Evolutionary conservation across 257 asterid genomes (phyloP).

Genomic region (Coffea canephora): DNA sequence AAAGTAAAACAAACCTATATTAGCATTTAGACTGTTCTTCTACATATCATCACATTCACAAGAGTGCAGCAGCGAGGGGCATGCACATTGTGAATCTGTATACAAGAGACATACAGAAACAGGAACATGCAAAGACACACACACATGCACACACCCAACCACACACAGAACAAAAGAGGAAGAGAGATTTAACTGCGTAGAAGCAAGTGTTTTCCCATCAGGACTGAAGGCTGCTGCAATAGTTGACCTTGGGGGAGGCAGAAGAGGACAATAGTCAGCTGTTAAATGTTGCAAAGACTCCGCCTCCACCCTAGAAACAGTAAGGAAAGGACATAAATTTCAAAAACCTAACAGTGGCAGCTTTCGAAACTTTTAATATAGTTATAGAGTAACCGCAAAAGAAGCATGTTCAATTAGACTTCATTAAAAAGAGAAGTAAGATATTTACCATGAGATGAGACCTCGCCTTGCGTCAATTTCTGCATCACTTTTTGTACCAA

Average conservation of each 20-base stretch:
- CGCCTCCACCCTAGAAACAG: slow-evolving; percentile 77
- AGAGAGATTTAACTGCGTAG: slow-evolving; percentile 67
- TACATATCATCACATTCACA: neutral
- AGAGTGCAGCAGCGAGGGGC: neutral
- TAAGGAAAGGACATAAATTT: slow-evolving; percentile 6
- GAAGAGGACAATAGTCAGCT: slow-evolving; percentile 81
- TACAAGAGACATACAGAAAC: neutral
- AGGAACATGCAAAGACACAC: no score
- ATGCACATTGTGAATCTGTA: neutral
- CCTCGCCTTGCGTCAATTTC: slow-evolving; percentile 74
- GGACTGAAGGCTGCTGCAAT: slow-evolving; percentile 98
- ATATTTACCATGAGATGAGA: slow-evolving; percentile 78
- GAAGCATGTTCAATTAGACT: neutral
- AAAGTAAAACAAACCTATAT: neutral
- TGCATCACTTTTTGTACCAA: slow-evolving; percentile 43
- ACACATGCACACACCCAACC: no score
- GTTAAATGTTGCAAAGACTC: slow-evolving; percentile 74
- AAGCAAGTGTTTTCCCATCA: slow-evolving; percentile 91
- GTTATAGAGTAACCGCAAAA: neutral
- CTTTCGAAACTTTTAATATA: slow-evolving; percentile 6
- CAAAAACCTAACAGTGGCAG: neutral
- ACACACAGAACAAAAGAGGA: neutral
- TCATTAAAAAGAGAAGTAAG: neutral
- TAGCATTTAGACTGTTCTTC: neutral
- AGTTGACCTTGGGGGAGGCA: slow-evolving; percentile 96